Evolutionary conservation across 2,329 filamentous ascomycete species (phyloP).

Genomic region (Hypoxylon sp.): DNA sequence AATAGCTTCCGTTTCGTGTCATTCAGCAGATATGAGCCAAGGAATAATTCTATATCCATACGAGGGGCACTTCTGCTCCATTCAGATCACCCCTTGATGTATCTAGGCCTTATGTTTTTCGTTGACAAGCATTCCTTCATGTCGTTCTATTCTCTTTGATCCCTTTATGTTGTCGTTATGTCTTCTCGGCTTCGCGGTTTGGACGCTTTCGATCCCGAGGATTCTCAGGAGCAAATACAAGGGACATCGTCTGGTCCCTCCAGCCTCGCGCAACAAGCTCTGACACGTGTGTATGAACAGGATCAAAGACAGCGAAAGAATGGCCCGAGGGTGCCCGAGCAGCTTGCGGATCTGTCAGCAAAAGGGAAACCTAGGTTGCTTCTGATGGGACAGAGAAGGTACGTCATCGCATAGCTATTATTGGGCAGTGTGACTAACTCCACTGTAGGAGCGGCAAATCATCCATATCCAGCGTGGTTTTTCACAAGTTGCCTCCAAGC

Average conservation of each 20-base stretch:
- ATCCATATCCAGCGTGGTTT: conserved; percentile 98
- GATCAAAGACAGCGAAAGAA: conserved; percentile 68
- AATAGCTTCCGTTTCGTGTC: conserved; percentile 19
- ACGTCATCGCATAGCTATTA: conserved; percentile 51
- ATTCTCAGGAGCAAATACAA: conserved; percentile 32
- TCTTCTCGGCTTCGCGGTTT: conserved; percentile 52
- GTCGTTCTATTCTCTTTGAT: conserved; percentile 18
- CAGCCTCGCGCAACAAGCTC: conserved; percentile 74
- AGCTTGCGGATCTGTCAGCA: conserved; percentile 61
- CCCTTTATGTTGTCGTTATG: conserved; percentile 46
- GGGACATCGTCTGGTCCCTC: conserved; percentile 56
- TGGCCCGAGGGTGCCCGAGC: conserved; percentile 62
- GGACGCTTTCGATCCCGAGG: conserved; percentile 44
- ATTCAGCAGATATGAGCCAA: conserved; percentile 46
- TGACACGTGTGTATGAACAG: conserved; percentile 75
- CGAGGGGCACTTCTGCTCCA: conserved; percentile 36
- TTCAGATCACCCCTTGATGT: conserved; percentile 28
- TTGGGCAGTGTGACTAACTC: conserved; percentile 38
- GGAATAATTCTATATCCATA: conserved; percentile 36
- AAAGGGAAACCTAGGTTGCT: conserved; percentile 87
- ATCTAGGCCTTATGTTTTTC: conserved; percentile 15
- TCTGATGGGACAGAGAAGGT: conserved; percentile 97
- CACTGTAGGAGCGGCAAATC: conserved; percentile 90
- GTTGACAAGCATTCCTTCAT: conserved; percentile 43
- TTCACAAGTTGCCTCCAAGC: conserved; percentile 95